A percentile compares a stretch with the other conserved stretches of the same genome.
phyloP scores from a whole-genome alignment of 345 rosid genomes.

The Rubroshorea leprosula region DNA sequence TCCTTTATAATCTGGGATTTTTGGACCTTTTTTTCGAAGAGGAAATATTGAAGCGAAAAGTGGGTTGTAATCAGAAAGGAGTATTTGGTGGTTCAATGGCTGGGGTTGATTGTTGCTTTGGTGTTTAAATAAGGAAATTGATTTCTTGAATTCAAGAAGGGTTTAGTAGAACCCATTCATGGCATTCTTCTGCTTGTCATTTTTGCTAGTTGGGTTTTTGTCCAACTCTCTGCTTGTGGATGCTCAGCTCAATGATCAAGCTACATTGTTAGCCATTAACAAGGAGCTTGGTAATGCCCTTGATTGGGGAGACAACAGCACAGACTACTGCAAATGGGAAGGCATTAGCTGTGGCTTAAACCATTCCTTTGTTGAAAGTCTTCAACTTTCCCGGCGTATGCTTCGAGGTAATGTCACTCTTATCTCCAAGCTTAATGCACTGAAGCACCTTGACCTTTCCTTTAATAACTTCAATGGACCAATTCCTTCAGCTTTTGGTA shows the following conservation, averaged over 20 bases:
- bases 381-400: conserved; percentile 69
- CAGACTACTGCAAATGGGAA: conserved; percentile 71
- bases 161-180: conserved; percentile 30
- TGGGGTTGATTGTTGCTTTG: conserved; percentile 5
- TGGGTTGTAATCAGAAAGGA: too few species aligned
- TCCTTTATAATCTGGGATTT: too few species aligned
- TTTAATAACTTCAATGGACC: conserved; percentile 63
- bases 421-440: conserved; percentile 60
- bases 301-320: conserved; percentile 70
- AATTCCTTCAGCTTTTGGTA: conserved; percentile 60
- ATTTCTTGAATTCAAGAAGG: background rate
- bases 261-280: conserved; percentile 55
- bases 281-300: conserved; percentile 61
- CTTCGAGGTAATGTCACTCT: conserved; percentile 72
- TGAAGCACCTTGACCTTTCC: conserved; percentile 61
- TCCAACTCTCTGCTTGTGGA: conserved; percentile 38
- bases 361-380: conserved; percentile 61
- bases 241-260: conserved; percentile 50
- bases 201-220: conserved; percentile 50
- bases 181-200: conserved; percentile 35
- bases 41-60: too few species aligned
- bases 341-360: conserved; percentile 62
- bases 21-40: too few species aligned
- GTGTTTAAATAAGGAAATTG: conserved; percentile 16
- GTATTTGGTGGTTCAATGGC: too few species aligned